Evolutionary conservation across 257 asterid genomes (phyloP).

Genomic region (Linderniella brevidens): DNA sequence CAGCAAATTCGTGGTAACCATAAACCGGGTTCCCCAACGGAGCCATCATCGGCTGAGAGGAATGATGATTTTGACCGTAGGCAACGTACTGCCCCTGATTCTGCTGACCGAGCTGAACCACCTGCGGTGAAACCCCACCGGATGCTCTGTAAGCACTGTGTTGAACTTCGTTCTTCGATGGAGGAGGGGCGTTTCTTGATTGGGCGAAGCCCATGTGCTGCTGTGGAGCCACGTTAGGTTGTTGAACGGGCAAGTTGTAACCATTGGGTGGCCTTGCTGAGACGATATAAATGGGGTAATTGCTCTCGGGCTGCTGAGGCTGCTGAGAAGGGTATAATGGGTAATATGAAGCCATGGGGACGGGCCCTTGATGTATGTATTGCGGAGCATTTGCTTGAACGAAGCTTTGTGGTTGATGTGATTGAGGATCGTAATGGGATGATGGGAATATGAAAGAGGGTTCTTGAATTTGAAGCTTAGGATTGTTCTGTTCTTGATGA

Average conservation of each 20-base stretch:
- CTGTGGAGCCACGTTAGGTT: slow-evolving; percentile 23
- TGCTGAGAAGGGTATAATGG: slow-evolving; percentile 51
- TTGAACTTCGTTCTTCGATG: too few species aligned
- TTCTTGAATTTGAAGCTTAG: slow-evolving; percentile 22
- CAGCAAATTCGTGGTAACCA: slow-evolving; percentile 34
- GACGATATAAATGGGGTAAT: slow-evolving; percentile 44
- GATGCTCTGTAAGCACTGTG: slow-evolving; percentile 7
- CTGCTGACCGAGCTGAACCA: slow-evolving; percentile 43
- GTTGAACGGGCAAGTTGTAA: slow-evolving; percentile 41
- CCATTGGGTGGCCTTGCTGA: slow-evolving; percentile 31
- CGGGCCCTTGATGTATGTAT: slow-evolving; percentile 37
- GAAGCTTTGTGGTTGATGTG: slow-evolving; percentile 43
- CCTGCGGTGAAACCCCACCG: slow-evolving; percentile 35
- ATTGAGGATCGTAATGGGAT: slow-evolving; percentile 34
- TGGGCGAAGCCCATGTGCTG: slow-evolving; percentile 25
- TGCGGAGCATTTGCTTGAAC: slow-evolving; percentile 32
- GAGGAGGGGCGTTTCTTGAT: slow-evolving; percentile 22
- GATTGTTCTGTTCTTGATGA: slow-evolving; percentile 53
- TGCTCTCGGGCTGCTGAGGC: slow-evolving; percentile 27
- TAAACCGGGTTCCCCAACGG: slow-evolving; percentile 34
- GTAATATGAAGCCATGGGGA: slow-evolving; percentile 37
- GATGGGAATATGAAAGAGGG: slow-evolving; percentile 21
- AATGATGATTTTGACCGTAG: slow-evolving; percentile 38
- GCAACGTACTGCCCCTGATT: slow-evolving; percentile 38
- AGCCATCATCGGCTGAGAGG: slow-evolving; percentile 33